A percentile compares a stretch with the other conserved stretches of the same genome.
These are phyloP conservation scores for Ustulina deusta DNA, from an alignment of 2,329 filamentous ascomycete species.

Conservation along the genomic window DNA sequence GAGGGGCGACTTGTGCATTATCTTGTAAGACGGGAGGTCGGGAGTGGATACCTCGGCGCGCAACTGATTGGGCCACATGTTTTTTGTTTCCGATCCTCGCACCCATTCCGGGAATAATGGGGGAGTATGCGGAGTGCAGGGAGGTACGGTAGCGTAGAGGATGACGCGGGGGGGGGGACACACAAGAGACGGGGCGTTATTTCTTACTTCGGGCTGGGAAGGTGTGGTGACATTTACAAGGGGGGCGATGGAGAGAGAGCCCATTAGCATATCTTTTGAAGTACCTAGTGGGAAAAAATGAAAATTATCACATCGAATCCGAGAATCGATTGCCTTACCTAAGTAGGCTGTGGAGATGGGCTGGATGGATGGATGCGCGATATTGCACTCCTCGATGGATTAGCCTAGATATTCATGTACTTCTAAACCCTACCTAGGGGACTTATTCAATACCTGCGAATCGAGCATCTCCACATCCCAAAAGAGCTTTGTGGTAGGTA, in stretches of 20 bases:
- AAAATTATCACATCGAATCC: no score
- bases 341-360: no score
- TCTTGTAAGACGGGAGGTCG: constrained; percentile 16
- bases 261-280: no score
- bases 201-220: neutral
- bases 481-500: neutral
- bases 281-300: no score
- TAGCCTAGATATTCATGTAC: no score
- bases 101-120: neutral
- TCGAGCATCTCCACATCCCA: neutral
- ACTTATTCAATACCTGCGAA: no score
- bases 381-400: no score
- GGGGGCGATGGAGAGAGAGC: no score
- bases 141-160: neutral
- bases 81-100: neutral
- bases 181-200: no score
- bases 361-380: no score
- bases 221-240: neutral
- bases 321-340: no score
- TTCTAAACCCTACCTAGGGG: no score
- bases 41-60: neutral
- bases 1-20: constrained; percentile 1
- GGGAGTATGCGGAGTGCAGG: neutral
- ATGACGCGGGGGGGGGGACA: neutral
- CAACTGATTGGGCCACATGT: neutral